Percentiles rank a stretch among this genome's conserved stretches.
Evolutionary conservation across 1,139 yeast genomes (phyloP).

Genomic region (Yamadazyma atlantica): DNA sequence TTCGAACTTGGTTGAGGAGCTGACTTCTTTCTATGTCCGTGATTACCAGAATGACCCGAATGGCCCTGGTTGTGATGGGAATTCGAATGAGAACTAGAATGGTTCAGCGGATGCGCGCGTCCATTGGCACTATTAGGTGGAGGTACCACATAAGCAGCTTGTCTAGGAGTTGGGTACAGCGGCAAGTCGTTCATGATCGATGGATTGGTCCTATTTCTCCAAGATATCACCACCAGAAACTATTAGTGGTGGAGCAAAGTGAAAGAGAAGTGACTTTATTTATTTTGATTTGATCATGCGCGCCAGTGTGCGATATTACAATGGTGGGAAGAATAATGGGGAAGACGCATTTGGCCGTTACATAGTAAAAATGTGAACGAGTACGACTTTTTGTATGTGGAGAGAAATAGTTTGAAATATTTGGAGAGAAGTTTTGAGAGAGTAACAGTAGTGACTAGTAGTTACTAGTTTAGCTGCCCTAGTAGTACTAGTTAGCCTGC

Average conservation of each 20-base stretch:
- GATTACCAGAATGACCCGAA: not conserved
- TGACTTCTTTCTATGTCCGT: conserved; percentile 5
- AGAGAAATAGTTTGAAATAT: too few species aligned
- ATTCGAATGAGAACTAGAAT: not conserved
- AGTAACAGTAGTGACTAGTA: too few species aligned
- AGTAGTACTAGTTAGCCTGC: too few species aligned
- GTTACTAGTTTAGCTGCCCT: too few species aligned
- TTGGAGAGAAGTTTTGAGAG: too few species aligned
- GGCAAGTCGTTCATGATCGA: conserved; percentile 43
- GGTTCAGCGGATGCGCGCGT: conserved; percentile 3
- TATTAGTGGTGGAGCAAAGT: too few species aligned
- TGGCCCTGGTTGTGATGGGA: not conserved
- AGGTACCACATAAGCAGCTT: conserved; percentile 37
- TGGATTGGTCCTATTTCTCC: too few species aligned
- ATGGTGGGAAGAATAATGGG: too few species aligned
- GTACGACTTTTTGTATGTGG: too few species aligned
- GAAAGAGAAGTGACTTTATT: not conserved
- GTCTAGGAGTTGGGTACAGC: conserved; percentile 49
- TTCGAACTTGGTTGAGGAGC: conserved; percentile 5
- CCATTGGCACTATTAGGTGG: conserved; percentile 8
- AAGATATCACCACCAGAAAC: too few species aligned
- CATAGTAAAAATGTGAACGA: too few species aligned
- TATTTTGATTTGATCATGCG: not conserved
- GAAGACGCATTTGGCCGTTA: too few species aligned
- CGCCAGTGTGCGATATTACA: not conserved